These are phyloP conservation scores for Trichoderma sp. DNA, from an alignment of 2,329 filamentous ascomycete species.

Conservation along the genomic window DNA sequence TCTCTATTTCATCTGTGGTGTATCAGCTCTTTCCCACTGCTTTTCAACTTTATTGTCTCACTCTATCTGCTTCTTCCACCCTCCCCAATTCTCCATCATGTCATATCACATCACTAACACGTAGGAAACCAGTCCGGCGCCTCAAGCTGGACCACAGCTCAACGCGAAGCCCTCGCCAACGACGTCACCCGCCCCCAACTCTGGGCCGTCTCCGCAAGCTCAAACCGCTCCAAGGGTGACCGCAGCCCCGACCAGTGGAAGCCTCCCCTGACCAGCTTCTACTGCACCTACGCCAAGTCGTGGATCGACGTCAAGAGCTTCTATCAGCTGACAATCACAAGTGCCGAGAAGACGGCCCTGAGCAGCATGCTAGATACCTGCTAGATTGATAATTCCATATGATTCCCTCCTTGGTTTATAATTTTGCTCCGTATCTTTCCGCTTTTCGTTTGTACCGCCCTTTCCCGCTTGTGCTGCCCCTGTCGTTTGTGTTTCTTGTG, in stretches of 20 bases:
- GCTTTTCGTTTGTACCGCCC: neutral
- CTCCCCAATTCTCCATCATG: neutral
- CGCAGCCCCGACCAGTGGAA: slow-evolving; percentile 72
- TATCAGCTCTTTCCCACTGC: too few relatives aligned
- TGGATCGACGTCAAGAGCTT: slow-evolving; percentile 77
- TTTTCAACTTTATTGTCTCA: too few relatives aligned
- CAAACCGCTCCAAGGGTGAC: slow-evolving; percentile 74
- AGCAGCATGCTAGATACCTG: slow-evolving; percentile 39
- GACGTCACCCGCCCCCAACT: slow-evolving; percentile 74
- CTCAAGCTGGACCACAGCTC: slow-evolving; percentile 64
- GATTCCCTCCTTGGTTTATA: neutral
- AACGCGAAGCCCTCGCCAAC: slow-evolving; percentile 70
- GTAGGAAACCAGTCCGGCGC: slow-evolving; percentile 59
- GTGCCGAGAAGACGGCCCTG: slow-evolving; percentile 68
- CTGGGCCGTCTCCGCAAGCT: slow-evolving; percentile 72
- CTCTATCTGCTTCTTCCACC: neutral
- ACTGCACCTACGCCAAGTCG: slow-evolving; percentile 74
- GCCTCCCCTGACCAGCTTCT: slow-evolving; percentile 64
- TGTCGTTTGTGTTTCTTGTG: neutral
- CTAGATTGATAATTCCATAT: slow-evolving; percentile 18
- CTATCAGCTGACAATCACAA: slow-evolving; percentile 66
- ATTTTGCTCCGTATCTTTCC: neutral
- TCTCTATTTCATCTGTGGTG: too few relatives aligned
- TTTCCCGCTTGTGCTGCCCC: neutral
- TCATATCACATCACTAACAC: neutral